Conservation (phyloP, 768 basidiomycete genomes). For the Pulveroboletus sp. region DNA sequence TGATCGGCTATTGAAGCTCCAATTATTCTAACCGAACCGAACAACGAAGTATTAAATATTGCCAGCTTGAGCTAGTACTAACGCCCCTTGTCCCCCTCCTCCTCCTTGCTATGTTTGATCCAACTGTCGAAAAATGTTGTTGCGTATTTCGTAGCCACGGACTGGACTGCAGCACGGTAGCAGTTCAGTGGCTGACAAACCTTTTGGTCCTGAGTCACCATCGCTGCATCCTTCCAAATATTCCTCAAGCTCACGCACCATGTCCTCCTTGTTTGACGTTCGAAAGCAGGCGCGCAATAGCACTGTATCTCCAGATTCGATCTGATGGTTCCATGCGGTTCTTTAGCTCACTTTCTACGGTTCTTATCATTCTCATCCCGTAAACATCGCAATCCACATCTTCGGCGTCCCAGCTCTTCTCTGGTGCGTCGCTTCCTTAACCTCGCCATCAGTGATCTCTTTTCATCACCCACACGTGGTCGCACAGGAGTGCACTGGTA, state of each 20-base stretch:
- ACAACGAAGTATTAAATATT: too few relatives aligned
- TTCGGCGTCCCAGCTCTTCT: constrained; percentile 80
- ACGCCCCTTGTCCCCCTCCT: too few relatives aligned
- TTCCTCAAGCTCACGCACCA: constrained; percentile 9
- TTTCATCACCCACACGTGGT: constrained; percentile 3
- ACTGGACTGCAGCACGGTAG: too few relatives aligned
- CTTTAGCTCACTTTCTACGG: constrained; percentile 87
- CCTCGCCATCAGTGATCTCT: constrained; percentile 5
- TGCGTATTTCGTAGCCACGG: background rate
- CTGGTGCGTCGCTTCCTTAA: constrained; percentile 49
- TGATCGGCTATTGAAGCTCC: constrained; percentile 1
- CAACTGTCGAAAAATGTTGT: background rate
- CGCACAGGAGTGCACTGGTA: constrained; percentile 59
- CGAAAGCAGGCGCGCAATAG: constrained; percentile 56
- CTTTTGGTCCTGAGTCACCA: too few relatives aligned
- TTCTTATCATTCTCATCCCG: constrained; percentile 81
- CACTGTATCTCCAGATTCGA: constrained; percentile 6
- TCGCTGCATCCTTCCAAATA: too few relatives aligned
- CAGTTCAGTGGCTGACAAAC: too few relatives aligned
- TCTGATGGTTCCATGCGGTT: constrained; percentile 1
- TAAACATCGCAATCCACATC: constrained; percentile 85
- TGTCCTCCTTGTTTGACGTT: constrained; percentile 58
- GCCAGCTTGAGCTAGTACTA: too few relatives aligned
- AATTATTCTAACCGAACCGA: too few relatives aligned
- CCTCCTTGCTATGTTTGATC: background rate